phyloP scores from a whole-genome alignment of 2,329 filamentous ascomycete species.

The Grosmannia huntii region DNA sequence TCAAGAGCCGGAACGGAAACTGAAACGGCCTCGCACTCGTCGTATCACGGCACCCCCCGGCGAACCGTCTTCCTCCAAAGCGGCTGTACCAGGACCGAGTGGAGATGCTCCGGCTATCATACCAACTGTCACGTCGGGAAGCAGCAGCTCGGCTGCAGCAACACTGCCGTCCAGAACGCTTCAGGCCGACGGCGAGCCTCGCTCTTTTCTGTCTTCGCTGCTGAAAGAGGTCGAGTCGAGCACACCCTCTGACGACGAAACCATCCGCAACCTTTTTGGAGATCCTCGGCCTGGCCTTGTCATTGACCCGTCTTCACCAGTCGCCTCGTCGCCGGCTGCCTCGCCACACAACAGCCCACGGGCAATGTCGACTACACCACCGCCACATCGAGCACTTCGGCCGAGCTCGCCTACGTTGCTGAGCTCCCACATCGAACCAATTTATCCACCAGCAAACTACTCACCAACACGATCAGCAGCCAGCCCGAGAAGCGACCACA shows the following conservation, averaged over 20 bases:
- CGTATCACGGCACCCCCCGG: conserved; percentile 42
- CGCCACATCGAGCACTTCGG: conserved; percentile 46
- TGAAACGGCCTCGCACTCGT: conserved; percentile 77
- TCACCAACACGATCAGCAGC: conserved; percentile 39
- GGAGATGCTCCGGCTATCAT: not conserved
- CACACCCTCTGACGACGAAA: conserved; percentile 45
- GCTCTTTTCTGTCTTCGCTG: conserved; percentile 76
- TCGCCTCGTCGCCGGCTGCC: conserved; percentile 47
- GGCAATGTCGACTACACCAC: conserved; percentile 55
- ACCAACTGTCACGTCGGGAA: not conserved
- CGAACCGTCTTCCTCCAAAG: conserved; percentile 23
- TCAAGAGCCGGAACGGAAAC: conserved; percentile 63
- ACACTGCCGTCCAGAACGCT: not conserved
- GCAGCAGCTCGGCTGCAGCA: not conserved
- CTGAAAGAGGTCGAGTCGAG: conserved; percentile 74
- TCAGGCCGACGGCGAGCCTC: conserved; percentile 30
- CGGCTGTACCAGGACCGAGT: not conserved
- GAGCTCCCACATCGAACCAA: conserved; percentile 59
- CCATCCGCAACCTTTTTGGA: conserved; percentile 25
- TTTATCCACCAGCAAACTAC: conserved; percentile 63
- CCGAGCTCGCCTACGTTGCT: conserved; percentile 54
- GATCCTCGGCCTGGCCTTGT: conserved; percentile 16
- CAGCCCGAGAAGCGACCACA: conserved; percentile 25
- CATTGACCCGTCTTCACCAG: conserved; percentile 19
- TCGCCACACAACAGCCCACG: conserved; percentile 56